phyloP scores from a whole-genome alignment of 2,329 filamentous ascomycete genomes.

The Hypomyces perniciosus region DNA sequence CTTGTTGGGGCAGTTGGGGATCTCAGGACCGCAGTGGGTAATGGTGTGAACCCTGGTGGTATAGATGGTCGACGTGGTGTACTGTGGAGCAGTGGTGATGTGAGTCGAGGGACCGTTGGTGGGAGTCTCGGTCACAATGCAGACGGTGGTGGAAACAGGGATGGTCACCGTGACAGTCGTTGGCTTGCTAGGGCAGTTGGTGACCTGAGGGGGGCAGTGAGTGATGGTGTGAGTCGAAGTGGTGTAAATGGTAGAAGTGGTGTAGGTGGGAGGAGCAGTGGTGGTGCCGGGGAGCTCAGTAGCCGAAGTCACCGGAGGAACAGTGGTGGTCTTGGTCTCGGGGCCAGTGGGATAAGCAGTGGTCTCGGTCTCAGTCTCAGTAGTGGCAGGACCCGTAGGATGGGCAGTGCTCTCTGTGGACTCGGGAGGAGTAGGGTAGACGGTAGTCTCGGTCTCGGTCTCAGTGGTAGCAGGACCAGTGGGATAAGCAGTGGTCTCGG shows the following conservation, averaged over 20 bases:
- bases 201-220: constrained; percentile 53
- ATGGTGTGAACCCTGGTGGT: constrained; percentile 39
- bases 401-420: constrained; percentile 1
- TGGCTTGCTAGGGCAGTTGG: constrained; percentile 51
- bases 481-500: background rate
- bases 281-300: constrained; percentile 14
- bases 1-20: constrained; percentile 27
- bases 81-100: too few relatives aligned
- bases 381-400: background rate
- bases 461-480: constrained; percentile 10
- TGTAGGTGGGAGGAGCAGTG: constrained; percentile 27
- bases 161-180: constrained; percentile 33
- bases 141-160: constrained; percentile 35
- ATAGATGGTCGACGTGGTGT: constrained; percentile 28
- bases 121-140: constrained; percentile 19
- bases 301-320: background rate
- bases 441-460: background rate
- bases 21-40: constrained; percentile 42
- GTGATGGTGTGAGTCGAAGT: constrained; percentile 57
- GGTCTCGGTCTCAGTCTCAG: constrained; percentile 1
- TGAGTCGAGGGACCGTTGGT: background rate
- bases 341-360: background rate
- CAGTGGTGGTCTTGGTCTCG: constrained; percentile 4
- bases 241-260: constrained; percentile 50
- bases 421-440: background rate